Base-by-base conservation (phyloP, 2,329 filamentous ascomycete species). In the Tolypocladium ovalisporum region DNA sequence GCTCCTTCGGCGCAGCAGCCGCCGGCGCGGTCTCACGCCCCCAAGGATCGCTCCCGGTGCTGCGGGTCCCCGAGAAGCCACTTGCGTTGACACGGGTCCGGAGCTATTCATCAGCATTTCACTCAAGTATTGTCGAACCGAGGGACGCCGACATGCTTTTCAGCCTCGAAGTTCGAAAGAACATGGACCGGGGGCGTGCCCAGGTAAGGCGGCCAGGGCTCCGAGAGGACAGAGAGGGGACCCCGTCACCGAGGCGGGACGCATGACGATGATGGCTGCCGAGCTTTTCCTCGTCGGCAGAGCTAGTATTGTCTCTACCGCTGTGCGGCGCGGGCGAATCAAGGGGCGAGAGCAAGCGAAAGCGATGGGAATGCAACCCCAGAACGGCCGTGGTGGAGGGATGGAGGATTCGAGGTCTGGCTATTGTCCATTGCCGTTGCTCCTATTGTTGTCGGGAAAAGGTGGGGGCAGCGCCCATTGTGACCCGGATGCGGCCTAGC, bases 391-490 rank as follows among this genome's bases (percentile, higher is more conserved):
- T 39, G 42, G 42, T 27, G 42, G 40, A 44, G 42, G 42, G 42
- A 6, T 34, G 32, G 32, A 34, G 9, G 36, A 6, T 15, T 19
- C 2, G 36, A 19, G 36, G 42, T 27, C 19, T 49, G 15, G 37
- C 67, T 69, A 69, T 70, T 70, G 68, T 70, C 64, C 62, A 37
- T 52, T 52, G 63, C 52, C 55, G 55, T 54, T 32, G 27, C 65
- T 66, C 54, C 63, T 70, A 70, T 70, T 70, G 68, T 70, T 67
- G 68, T 67, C 61, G 55, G 53, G 58, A 62, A 59, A 55, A 58
- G 65, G 58, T 57, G 60, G 62, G 56, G 53, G 60, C 55, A 52
- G 59, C 59, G 62, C 42, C 63, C 61, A 69, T 69, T 70, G 62
- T 63, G 37, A 39, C 42, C 55, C 62, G 24, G 15, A 63, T 66